Conservation (phyloP, 768 basidiomycete genomes). For the Agrocybe pediades region DNA sequence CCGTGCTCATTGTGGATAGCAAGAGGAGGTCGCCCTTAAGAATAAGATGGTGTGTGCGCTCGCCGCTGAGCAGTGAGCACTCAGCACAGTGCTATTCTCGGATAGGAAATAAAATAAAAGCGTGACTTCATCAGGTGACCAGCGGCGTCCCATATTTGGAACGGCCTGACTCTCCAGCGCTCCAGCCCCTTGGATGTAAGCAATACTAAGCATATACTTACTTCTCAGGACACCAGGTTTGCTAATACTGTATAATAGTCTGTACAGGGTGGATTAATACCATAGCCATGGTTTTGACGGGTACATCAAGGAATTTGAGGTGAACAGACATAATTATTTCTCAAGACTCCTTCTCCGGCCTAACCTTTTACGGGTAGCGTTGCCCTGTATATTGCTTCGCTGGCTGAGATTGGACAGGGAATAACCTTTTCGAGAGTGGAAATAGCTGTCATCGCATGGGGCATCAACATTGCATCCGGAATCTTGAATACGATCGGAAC, state of each 20-base stretch:
- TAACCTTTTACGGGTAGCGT: constrained; percentile 30
- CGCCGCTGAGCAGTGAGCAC: too few species aligned
- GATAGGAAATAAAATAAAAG: neutral
- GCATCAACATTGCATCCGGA: constrained; percentile 54
- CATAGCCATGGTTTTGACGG: constrained; percentile 62
- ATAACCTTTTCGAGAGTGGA: constrained; percentile 47
- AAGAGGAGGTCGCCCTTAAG: neutral
- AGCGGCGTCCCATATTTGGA: too few species aligned
- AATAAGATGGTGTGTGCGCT: neutral
- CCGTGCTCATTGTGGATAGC: neutral
- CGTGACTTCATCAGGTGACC: neutral
- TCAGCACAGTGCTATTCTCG: too few species aligned
- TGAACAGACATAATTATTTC: constrained; percentile 19
- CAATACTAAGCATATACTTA: too few species aligned
- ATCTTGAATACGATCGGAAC: constrained; percentile 58
- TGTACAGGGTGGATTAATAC: constrained; percentile 62
- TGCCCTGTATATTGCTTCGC: constrained; percentile 56
- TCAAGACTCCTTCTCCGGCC: neutral
- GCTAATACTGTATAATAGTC: too few species aligned
- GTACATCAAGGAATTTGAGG: constrained; percentile 61
- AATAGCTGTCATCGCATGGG: constrained; percentile 57
- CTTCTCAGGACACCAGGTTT: too few species aligned
- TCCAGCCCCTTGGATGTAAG: too few species aligned
- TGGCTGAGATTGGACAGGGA: constrained; percentile 49
- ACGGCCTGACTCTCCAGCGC: too few species aligned